Evolutionary conservation across 805 yeast genomes (phyloP).

Genomic region (Candida sonorensis): DNA sequence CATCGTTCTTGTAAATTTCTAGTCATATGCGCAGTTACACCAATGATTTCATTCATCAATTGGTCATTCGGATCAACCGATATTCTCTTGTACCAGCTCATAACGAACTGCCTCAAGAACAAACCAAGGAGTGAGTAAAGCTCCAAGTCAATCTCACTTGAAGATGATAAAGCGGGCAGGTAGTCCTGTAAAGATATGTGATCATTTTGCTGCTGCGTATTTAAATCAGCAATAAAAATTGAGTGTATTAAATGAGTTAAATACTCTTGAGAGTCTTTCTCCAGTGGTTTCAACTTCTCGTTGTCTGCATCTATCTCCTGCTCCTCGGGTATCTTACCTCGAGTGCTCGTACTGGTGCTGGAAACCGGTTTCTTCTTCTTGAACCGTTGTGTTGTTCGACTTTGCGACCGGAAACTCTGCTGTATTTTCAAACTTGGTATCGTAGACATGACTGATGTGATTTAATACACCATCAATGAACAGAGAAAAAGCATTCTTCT

Average conservation of each 20-base stretch:
- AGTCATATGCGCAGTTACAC: constrained; percentile 32
- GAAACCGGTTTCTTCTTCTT: too few relatives aligned
- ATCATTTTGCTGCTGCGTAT: background rate
- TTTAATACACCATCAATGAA: too few relatives aligned
- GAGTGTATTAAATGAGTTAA: constrained; percentile 12
- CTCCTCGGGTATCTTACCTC: too few relatives aligned
- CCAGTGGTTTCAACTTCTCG: too few relatives aligned
- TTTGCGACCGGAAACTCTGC: too few relatives aligned
- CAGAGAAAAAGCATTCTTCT: too few relatives aligned
- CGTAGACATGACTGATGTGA: too few relatives aligned
- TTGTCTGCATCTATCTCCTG: too few relatives aligned
- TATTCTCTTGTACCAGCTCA: constrained; percentile 37
- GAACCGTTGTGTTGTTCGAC: too few relatives aligned
- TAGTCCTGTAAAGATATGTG: constrained; percentile 7
- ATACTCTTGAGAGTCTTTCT: constrained; percentile 21
- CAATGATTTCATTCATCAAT: constrained; percentile 34
- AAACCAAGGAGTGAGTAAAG: constrained; percentile 41
- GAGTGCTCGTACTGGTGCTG: too few relatives aligned
- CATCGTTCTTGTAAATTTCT: constrained; percentile 32
- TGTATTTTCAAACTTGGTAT: too few relatives aligned
- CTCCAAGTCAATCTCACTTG: constrained; percentile 34
- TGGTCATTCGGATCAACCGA: constrained; percentile 33
- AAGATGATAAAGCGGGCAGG: constrained; percentile 34
- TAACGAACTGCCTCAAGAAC: constrained; percentile 39
- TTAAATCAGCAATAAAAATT: constrained; percentile 8